A percentile compares a stretch with the other conserved stretches of the same genome.
These are phyloP conservation scores for Colletotrichum paranaense DNA, from an alignment of 2,329 filamentous ascomycete genomes.

Conservation along the genomic window DNA sequence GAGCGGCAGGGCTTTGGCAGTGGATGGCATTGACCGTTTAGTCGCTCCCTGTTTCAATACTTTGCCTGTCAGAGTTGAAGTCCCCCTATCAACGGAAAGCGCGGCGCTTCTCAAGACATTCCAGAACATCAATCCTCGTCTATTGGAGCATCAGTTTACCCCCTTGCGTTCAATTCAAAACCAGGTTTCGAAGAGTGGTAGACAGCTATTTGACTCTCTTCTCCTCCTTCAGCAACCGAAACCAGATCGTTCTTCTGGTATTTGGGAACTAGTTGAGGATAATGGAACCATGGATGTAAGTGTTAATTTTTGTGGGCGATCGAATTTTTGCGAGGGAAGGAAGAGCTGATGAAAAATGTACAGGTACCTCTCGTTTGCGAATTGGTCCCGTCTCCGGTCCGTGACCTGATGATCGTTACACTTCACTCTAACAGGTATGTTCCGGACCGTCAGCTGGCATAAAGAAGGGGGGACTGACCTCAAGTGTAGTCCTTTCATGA, in stretches of 20 bases:
- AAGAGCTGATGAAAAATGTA: constrained; percentile 13
- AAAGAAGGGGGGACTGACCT: not conserved
- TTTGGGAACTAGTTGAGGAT: constrained; percentile 70
- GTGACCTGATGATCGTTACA: constrained; percentile 66
- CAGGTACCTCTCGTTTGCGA: constrained; percentile 81
- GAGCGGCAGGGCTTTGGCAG: constrained; percentile 76
- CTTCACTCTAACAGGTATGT: constrained; percentile 70
- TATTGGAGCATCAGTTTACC: constrained; percentile 78
- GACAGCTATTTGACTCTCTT: constrained; percentile 80
- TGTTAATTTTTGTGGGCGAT: constrained; percentile 2
- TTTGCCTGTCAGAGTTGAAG: constrained; percentile 73
- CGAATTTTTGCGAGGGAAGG: constrained; percentile 26
- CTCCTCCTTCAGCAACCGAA: constrained; percentile 79
- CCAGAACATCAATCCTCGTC: constrained; percentile 70
- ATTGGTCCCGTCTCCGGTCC: constrained; percentile 65
- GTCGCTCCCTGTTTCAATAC: constrained; percentile 96
- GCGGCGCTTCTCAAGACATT: constrained; percentile 68
- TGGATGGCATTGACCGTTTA: constrained; percentile 76
- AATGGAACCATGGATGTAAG: constrained; percentile 75
- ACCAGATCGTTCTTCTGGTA: constrained; percentile 62
- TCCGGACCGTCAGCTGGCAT: constrained; percentile 1
- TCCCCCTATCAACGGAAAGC: constrained; percentile 61
- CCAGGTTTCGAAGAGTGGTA: constrained; percentile 52
- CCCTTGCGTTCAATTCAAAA: constrained; percentile 78
- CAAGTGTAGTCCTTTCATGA: not conserved